Percentiles rank a stretch among this genome's conserved stretches.
phyloP scores from a whole-genome alignment of 1,284 basidiomycete genomes.

The Moesziomyces sp. region DNA sequence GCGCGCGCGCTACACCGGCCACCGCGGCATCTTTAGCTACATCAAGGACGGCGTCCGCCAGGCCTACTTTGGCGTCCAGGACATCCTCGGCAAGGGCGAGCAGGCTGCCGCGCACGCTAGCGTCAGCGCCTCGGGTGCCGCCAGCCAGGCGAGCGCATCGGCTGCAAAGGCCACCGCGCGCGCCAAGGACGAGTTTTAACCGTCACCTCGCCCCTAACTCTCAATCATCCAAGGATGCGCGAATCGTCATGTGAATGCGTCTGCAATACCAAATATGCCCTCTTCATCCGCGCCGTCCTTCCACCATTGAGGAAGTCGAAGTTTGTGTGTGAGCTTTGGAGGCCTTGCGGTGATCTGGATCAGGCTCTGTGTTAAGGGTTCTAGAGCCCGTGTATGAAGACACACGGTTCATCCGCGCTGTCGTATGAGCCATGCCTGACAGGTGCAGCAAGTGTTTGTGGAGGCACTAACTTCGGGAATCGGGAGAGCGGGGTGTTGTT shows the following conservation, averaged over 20 bases:
- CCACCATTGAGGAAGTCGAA: too few species aligned
- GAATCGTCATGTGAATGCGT: constrained; percentile 1
- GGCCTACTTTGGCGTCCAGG: constrained; percentile 58
- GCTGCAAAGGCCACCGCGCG: constrained; percentile 47
- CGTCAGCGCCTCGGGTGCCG: constrained; percentile 45
- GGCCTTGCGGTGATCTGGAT: too few species aligned
- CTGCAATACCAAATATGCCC: too few species aligned
- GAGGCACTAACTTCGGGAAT: background rate
- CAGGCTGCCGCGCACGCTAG: constrained; percentile 50
- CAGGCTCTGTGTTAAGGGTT: too few species aligned
- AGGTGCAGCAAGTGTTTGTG: background rate
- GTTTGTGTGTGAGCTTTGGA: too few species aligned
- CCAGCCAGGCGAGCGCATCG: constrained; percentile 33
- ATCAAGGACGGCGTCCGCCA: constrained; percentile 60
- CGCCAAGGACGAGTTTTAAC: constrained; percentile 49
- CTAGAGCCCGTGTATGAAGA: too few species aligned
- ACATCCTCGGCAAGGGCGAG: constrained; percentile 56
- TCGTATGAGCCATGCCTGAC: background rate
- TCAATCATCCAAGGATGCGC: background rate
- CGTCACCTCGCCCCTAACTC: background rate
- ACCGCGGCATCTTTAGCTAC: constrained; percentile 51
- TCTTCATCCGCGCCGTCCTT: too few species aligned
- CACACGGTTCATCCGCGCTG: too few species aligned
- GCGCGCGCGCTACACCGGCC: constrained; percentile 61
- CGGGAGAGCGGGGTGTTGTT: too few species aligned